Evolutionary conservation across 148 eudicot species (phyloP).

Genomic region (Vaccinium darrowii): DNA sequence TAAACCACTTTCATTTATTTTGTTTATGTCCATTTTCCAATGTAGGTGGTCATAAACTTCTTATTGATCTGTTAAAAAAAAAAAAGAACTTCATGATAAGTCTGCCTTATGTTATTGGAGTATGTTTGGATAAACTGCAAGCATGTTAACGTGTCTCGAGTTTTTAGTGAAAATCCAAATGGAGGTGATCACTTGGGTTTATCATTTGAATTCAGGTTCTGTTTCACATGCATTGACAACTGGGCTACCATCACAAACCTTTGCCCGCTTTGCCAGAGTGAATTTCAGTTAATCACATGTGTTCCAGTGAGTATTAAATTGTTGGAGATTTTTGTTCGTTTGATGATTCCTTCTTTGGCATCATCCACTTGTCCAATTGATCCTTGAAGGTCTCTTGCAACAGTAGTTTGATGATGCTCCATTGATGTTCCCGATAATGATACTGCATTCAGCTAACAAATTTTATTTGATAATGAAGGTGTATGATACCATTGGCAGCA

Average conservation of each 20-base stretch:
- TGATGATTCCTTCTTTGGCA: not conserved
- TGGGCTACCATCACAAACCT: conserved; percentile 95
- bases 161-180: not conserved
- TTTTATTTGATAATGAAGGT: conserved; percentile 47
- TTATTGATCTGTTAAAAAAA: too few species aligned
- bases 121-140: not conserved
- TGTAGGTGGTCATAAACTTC: not conserved
- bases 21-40: not conserved
- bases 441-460: not conserved
- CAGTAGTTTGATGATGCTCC: not conserved
- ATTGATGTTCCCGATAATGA: not conserved
- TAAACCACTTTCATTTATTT: not conserved
- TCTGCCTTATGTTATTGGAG: not conserved
- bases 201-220: conserved; percentile 64
- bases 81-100: too few species aligned
- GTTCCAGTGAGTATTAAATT: conserved; percentile 71
- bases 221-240: conserved; percentile 93
- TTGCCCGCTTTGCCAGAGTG: conserved; percentile 94
- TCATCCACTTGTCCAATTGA: not conserved
- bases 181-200: not conserved
- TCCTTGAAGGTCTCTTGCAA: not conserved
- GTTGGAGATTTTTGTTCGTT: conserved; percentile 9
- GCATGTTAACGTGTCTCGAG: not conserved
- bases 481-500: conserved; percentile 74
- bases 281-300: conserved; percentile 94